Conservation (phyloP, 2,329 filamentous ascomycete species). For the Rhinocladiella mackenziei region DNA sequence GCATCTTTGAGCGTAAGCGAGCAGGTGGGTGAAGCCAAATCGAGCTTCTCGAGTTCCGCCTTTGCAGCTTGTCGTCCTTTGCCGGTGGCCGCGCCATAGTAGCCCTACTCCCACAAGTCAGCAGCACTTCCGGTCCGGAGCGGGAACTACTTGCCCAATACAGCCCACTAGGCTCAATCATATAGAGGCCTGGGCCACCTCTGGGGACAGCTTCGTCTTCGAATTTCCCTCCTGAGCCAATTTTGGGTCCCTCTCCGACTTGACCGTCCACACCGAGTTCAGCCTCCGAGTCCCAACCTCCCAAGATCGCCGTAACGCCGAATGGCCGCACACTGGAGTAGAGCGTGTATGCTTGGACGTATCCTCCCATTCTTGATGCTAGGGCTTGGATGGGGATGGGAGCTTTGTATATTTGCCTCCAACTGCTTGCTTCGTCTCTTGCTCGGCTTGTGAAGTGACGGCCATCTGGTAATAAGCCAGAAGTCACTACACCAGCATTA, state of each 20-base stretch:
- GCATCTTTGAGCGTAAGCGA: constrained; percentile 75
- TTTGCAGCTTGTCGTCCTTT: constrained; percentile 97
- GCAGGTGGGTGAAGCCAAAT: constrained; percentile 66
- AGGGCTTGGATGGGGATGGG: constrained; percentile 87
- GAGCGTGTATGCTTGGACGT: constrained; percentile 94
- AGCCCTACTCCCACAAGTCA: constrained; percentile 59
- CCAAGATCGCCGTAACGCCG: constrained; percentile 90
- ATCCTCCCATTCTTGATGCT: constrained; percentile 88
- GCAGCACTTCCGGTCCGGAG: no score
- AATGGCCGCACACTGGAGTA: constrained; percentile 97
- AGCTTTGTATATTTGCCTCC: constrained; percentile 90
- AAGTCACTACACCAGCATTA: constrained; percentile 87
- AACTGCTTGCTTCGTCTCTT: constrained; percentile 85
- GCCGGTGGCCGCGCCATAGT: constrained; percentile 95
- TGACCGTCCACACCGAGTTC: constrained; percentile 84
- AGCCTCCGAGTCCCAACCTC: constrained; percentile 85
- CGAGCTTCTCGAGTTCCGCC: constrained; percentile 96
- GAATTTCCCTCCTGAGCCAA: constrained; percentile 79
- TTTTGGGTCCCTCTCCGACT: constrained; percentile 74
- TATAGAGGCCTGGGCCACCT: constrained; percentile 91
- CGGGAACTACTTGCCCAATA: constrained; percentile 82
- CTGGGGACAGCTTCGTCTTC: constrained; percentile 58
- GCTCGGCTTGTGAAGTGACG: constrained; percentile 92
- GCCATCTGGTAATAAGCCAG: constrained; percentile 90
- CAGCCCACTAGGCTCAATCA: constrained; percentile 95